Percentiles rank a stretch among this genome's conserved stretches.
phyloP scores from a whole-genome alignment of 176 grass and related monocot genomes.

The Tillandsia fasciculata region DNA sequence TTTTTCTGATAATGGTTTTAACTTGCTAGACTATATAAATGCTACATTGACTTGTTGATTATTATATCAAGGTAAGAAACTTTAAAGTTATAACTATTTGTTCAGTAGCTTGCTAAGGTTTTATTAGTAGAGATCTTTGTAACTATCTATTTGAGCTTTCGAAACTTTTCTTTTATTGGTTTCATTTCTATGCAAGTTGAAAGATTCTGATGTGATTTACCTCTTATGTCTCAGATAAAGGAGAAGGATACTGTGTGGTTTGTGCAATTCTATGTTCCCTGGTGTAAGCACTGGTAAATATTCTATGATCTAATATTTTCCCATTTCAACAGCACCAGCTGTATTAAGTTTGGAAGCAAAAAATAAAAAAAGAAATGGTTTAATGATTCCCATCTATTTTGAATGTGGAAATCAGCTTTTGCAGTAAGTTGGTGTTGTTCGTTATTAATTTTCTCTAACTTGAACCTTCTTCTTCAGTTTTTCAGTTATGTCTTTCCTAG shows the following conservation, averaged over 20 bases:
- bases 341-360: too few species aligned
- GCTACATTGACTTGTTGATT: too few species aligned
- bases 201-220: constrained; percentile 3
- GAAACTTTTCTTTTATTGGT: not conserved
- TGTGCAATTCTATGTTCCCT: constrained; percentile 82
- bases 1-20: too few species aligned
- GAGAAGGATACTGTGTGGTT: constrained; percentile 90
- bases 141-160: not conserved
- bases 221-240: constrained; percentile 49
- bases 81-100: too few species aligned
- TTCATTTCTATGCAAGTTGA: not conserved
- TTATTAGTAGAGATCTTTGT: not conserved
- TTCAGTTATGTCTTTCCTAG: too few species aligned
- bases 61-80: too few species aligned
- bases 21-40: too few species aligned
- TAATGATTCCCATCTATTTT: not conserved
- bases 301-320: not conserved
- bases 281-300: constrained; percentile 92
- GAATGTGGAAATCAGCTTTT: not conserved
- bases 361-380: not conserved
- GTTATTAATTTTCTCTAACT: not conserved
- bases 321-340: not conserved
- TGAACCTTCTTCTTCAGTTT: too few species aligned
- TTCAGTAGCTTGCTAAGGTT: not conserved
- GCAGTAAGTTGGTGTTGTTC: not conserved